Conservation (phyloP, 176 grass and related monocot genomes). For the Phragmites australis region DNA sequence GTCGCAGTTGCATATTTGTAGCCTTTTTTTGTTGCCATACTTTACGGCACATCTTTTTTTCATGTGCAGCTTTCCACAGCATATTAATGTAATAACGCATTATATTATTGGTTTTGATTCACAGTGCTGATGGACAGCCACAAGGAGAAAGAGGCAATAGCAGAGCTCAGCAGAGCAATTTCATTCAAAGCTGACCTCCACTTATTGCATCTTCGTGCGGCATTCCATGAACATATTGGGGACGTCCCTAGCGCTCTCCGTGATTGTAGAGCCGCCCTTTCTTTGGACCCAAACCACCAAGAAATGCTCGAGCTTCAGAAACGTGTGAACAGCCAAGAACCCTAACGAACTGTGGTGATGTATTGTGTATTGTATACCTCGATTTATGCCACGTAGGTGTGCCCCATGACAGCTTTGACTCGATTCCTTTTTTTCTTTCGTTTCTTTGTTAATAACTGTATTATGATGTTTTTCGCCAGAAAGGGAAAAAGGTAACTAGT, state of each 20-base stretch:
- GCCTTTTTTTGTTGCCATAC: not conserved
- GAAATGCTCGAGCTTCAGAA: slow-evolving; percentile 94
- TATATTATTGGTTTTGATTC: slow-evolving; percentile 29
- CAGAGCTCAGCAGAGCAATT: slow-evolving; percentile 73
- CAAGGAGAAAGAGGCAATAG: slow-evolving; percentile 85
- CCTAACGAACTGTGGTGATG: slow-evolving; percentile 41
- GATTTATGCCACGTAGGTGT: slow-evolving; percentile 29
- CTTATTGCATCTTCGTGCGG: slow-evolving; percentile 81
- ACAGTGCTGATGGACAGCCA: slow-evolving; percentile 92
- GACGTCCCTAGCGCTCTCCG: slow-evolving; percentile 65
- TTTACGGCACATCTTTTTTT: not conserved
- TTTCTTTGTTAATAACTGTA: slow-evolving; percentile 31
- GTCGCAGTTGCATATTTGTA: not conserved
- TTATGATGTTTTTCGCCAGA: slow-evolving; percentile 34
- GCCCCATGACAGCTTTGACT: slow-evolving; percentile 40
- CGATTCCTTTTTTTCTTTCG: slow-evolving; percentile 33
- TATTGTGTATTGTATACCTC: slow-evolving; percentile 26
- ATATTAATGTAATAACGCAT: slow-evolving; percentile 3
- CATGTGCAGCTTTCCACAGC: not conserved
- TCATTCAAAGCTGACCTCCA: slow-evolving; percentile 89
- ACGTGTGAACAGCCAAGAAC: slow-evolving; percentile 86
- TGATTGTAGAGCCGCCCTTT: slow-evolving; percentile 86
- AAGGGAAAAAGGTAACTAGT: not conserved
- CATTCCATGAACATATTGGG: slow-evolving; percentile 82
- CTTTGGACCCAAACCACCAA: slow-evolving; percentile 82